These are phyloP conservation scores for Phytophthora sp. DNA, from an alignment of 352 stramenopile genomes.

Conservation along the genomic window DNA sequence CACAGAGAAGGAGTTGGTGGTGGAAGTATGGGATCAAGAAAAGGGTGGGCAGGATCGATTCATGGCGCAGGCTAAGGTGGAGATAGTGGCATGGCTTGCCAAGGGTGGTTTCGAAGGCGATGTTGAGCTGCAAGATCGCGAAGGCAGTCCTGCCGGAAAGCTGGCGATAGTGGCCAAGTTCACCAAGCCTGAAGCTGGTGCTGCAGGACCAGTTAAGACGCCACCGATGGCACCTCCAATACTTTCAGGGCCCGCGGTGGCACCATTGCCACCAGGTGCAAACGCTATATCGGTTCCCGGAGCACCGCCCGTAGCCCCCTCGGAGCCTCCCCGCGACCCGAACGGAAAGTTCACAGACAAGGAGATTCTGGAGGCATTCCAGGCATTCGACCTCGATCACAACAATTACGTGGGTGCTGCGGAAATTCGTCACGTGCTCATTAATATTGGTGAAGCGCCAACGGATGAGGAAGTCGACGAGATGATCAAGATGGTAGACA, in stretches of 20 bases:
- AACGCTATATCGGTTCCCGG: conserved; percentile 66
- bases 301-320: conserved; percentile 57
- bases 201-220: conserved; percentile 48
- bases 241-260: conserved; percentile 65
- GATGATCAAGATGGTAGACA: conserved; percentile 97
- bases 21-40: conserved; percentile 94
- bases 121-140: conserved; percentile 87
- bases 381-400: conserved; percentile 95
- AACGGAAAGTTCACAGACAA: conserved; percentile 97
- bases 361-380: conserved; percentile 95
- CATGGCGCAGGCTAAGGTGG: conserved; percentile 91
- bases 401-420: conserved; percentile 96
- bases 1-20: conserved; percentile 93
- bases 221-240: conserved; percentile 64
- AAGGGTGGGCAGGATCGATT: conserved; percentile 90
- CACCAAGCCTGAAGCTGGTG: conserved; percentile 56
- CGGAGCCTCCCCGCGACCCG: conserved; percentile 85
- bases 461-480: conserved; percentile 97
- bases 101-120: conserved; percentile 94
- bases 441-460: conserved; percentile 95
- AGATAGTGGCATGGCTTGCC: conserved; percentile 94
- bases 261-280: conserved; percentile 59
- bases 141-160: conserved; percentile 78
- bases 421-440: conserved; percentile 95
- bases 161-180: conserved; percentile 91